Percentiles rank a stretch among this genome's conserved stretches.
These are phyloP conservation scores for Coemansia sp. DNA, from an alignment of 192 early-diverging fungal genomes.

Conservation along the genomic window DNA sequence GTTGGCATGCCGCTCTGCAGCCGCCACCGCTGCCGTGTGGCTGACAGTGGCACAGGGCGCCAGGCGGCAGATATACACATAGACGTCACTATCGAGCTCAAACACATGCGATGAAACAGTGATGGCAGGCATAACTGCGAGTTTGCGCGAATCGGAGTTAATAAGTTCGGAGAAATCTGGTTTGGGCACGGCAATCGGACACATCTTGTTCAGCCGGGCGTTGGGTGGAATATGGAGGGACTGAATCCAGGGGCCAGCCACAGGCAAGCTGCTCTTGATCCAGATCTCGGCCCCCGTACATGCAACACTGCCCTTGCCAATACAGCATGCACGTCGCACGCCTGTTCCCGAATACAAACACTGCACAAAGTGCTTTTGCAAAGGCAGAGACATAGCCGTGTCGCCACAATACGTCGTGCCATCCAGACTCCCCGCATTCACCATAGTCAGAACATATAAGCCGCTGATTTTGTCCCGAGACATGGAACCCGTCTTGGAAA, in stretches of 20 bases:
- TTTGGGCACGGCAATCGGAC: slow-evolving; percentile 41
- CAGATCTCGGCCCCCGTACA: slow-evolving; percentile 43
- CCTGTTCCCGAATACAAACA: slow-evolving; percentile 47
- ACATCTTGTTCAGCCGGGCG: slow-evolving; percentile 43
- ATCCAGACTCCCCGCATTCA: slow-evolving; percentile 14
- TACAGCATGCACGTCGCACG: slow-evolving; percentile 15
- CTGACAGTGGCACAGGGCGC: slow-evolving; percentile 35
- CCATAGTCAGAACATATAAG: slow-evolving; percentile 32
- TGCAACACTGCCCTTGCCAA: neutral
- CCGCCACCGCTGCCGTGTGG: slow-evolving; percentile 13
- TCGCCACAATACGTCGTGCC: slow-evolving; percentile 19
- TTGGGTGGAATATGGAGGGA: slow-evolving; percentile 41
- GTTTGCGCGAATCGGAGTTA: slow-evolving; percentile 8
- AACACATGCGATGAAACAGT: slow-evolving; percentile 27
- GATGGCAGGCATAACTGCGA: slow-evolving; percentile 26
- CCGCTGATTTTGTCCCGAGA: slow-evolving; percentile 39
- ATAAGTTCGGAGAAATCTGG: slow-evolving; percentile 14
- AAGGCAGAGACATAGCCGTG: neutral
- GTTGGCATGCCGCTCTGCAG: slow-evolving; percentile 1
- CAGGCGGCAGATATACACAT: slow-evolving; percentile 50
- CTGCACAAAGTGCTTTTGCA: slow-evolving; percentile 33
- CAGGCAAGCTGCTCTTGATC: slow-evolving; percentile 52
- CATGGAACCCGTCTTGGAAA: slow-evolving; percentile 25
- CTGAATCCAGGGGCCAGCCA: slow-evolving; percentile 50
- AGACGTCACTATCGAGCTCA: slow-evolving; percentile 56